phyloP scores from a whole-genome alignment of 805 yeast species.

The Hanseniaspora jakobsenii region DNA sequence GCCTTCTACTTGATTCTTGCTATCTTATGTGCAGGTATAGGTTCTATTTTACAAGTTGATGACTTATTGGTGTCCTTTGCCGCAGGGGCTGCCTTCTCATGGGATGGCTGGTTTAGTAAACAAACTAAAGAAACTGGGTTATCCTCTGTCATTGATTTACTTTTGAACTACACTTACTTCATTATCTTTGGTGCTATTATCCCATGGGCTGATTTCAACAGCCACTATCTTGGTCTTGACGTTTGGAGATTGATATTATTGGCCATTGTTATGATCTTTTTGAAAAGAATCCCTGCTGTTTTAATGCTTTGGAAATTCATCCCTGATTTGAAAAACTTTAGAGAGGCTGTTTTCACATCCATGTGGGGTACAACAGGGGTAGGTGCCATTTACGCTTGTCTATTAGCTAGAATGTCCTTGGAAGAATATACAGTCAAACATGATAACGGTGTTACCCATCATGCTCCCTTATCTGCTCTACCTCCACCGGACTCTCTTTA shows the following conservation, averaged over 20 bases:
- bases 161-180: conserved; percentile 73
- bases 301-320: conserved; percentile 60
- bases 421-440: conserved; percentile 63
- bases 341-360: conserved; percentile 88
- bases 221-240: conserved; percentile 45
- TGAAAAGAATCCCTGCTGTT: conserved; percentile 77
- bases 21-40: conserved; percentile 76
- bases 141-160: conserved; percentile 76
- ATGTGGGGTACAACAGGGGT: conserved; percentile 96
- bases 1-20: conserved; percentile 76
- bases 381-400: conserved; percentile 78
- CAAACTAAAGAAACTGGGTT: conserved; percentile 78
- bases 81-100: conserved; percentile 86
- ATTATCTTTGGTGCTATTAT: conserved; percentile 83
- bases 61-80: conserved; percentile 81
- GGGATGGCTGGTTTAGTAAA: conserved; percentile 83
- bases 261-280: conserved; percentile 59
- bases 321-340: conserved; percentile 82
- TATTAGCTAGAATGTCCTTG: conserved; percentile 60
- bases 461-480: conserved; percentile 66
- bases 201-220: conserved; percentile 76
- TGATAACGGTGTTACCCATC: conserved; percentile 72
- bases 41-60: conserved; percentile 77
- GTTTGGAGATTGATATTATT: conserved; percentile 72
- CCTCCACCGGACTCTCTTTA: conserved; percentile 77